Percentiles rank a stretch among this genome's conserved stretches.
These are phyloP conservation scores for Penicillium pulvis DNA, from an alignment of 495 filamentous ascomycete species.

Conservation along the genomic window DNA sequence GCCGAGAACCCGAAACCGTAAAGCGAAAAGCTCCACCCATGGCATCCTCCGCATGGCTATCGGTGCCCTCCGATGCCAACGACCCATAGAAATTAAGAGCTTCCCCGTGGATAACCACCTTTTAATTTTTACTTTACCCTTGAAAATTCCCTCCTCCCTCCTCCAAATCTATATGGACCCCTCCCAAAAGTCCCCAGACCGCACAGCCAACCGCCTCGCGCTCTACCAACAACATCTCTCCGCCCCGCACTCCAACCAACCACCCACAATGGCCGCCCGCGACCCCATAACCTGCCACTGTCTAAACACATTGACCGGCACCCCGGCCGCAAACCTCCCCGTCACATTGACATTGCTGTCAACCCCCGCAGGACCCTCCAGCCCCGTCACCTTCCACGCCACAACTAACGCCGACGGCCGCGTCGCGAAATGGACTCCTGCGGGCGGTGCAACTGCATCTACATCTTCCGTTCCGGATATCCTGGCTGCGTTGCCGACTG, in stretches of 20 bases:
- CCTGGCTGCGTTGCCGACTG: conserved; percentile 40
- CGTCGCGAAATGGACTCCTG: conserved; percentile 73
- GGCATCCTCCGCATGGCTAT: conserved; percentile 43
- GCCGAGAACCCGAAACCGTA: not conserved
- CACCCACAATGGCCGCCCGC: conserved; percentile 43
- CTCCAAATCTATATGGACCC: conserved; percentile 28
- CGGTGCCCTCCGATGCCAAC: conserved; percentile 45
- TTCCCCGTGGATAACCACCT: conserved; percentile 4
- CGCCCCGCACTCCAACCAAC: conserved; percentile 16
- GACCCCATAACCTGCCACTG: conserved; percentile 80
- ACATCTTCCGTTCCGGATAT: conserved; percentile 52
- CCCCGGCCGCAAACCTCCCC: conserved; percentile 58
- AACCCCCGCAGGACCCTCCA: conserved; percentile 28
- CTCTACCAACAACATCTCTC: conserved; percentile 43
- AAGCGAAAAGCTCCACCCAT: conserved; percentile 20
- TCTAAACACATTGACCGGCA: conserved; percentile 67
- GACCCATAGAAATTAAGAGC: conserved; percentile 31
- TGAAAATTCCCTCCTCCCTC: conserved; percentile 7
- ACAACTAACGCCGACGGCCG: conserved; percentile 86
- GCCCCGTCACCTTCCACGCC: conserved; percentile 56
- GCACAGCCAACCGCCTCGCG: conserved; percentile 39
- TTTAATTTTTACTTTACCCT: conserved; percentile 1
- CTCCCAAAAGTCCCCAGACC: conserved; percentile 23
- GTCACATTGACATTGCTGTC: conserved; percentile 57
- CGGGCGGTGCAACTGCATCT: conserved; percentile 44